A percentile compares a stretch with the other conserved stretches of the same genome.
phyloP scores from a whole-genome alignment of 345 rosid species.

The Acer saccharum region DNA sequence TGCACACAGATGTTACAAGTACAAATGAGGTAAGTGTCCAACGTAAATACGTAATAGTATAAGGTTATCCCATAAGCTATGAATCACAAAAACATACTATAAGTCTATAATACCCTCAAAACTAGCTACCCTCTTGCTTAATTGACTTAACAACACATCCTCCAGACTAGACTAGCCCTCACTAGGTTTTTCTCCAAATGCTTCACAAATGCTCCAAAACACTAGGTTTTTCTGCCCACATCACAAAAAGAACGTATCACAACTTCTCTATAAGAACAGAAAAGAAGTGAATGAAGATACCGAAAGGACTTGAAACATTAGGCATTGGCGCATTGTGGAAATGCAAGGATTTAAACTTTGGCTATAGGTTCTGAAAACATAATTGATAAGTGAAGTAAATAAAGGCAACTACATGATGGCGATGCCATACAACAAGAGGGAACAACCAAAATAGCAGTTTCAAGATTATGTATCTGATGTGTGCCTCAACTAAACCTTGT shows the following conservation, averaged over 20 bases:
- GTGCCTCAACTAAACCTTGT: background rate
- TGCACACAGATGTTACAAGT: background rate
- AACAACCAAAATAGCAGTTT: background rate
- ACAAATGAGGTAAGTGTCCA: background rate
- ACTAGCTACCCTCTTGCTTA: background rate
- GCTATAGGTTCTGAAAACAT: background rate
- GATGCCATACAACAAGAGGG: background rate
- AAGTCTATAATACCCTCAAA: too few species aligned
- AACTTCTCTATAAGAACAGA: background rate
- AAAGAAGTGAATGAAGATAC: background rate
- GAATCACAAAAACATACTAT: background rate
- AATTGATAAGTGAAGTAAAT: background rate
- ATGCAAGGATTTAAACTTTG: background rate
- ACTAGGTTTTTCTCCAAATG: background rate
- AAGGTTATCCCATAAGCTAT: background rate
- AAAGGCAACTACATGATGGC: background rate
- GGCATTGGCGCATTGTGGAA: background rate
- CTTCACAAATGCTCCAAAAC: background rate
- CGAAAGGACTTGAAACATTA: background rate
- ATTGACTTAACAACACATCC: background rate
- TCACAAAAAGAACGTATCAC: background rate
- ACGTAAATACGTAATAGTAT: background rate
- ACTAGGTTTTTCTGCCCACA: background rate
- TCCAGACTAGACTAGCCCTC: background rate
- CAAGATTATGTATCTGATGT: background rate